phyloP scores from a whole-genome alignment of 2,329 filamentous ascomycete species.

The Mycocentrospora acerina region DNA sequence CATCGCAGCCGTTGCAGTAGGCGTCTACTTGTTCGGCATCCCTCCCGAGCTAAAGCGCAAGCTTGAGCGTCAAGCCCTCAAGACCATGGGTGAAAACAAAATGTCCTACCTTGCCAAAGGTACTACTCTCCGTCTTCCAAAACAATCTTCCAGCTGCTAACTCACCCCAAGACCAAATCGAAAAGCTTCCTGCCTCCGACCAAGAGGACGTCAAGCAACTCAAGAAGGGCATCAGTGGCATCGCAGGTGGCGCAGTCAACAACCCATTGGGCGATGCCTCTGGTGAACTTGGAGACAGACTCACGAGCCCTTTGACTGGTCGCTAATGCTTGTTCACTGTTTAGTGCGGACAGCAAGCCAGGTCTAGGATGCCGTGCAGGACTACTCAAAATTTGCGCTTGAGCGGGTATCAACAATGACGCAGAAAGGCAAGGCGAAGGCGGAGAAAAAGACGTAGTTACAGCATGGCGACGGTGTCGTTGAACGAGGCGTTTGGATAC shows the following conservation, averaged over 20 bases:
- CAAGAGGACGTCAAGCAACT: constrained; percentile 40
- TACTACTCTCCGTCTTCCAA: constrained; percentile 6
- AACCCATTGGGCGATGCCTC: constrained; percentile 41
- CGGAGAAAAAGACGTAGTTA: constrained; percentile 10
- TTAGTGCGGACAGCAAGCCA: constrained; percentile 26
- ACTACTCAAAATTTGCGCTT: constrained; percentile 15
- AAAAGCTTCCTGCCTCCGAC: constrained; percentile 42
- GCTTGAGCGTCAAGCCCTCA: constrained; percentile 49
- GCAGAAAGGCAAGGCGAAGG: constrained; percentile 10
- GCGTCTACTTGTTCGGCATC: constrained; percentile 52
- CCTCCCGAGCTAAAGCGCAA: constrained; percentile 50
- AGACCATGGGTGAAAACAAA: constrained; percentile 58
- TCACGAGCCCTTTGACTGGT: constrained; percentile 41
- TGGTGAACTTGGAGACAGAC: constrained; percentile 39
- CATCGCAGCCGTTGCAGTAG: constrained; percentile 38
- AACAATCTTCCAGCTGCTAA: neutral
- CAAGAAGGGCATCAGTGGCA: constrained; percentile 40
- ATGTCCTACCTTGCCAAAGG: constrained; percentile 45
- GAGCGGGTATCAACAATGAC: constrained; percentile 23
- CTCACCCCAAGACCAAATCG: constrained; percentile 43
- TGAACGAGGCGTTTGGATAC: neutral
- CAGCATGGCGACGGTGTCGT: constrained; percentile 1
- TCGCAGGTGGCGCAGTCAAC: constrained; percentile 35
- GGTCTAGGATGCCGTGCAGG: constrained; percentile 22
- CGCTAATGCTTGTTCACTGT: constrained; percentile 31